A percentile compares a stretch with the other conserved stretches of the same genome.
phyloP scores from a whole-genome alignment of 1,284 basidiomycete genomes.

The Chiua sp. region DNA sequence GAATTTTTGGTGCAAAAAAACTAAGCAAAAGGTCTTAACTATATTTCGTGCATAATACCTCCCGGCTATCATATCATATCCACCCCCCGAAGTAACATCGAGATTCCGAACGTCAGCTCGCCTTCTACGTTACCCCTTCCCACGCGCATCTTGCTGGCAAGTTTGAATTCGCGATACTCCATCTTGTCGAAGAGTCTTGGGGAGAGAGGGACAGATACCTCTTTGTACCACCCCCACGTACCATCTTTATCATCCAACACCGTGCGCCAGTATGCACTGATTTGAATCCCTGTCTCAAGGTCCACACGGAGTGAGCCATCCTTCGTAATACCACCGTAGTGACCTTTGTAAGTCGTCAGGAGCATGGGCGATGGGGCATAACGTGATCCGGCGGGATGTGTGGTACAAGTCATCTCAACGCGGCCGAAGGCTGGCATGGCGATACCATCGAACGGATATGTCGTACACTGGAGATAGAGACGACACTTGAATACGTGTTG shows the following conservation, averaged over 20 bases:
- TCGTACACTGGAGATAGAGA: constrained; percentile 28
- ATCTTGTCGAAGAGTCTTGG: constrained; percentile 36
- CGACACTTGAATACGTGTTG: constrained; percentile 27
- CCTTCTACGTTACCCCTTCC: constrained; percentile 15
- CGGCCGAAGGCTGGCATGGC: constrained; percentile 10
- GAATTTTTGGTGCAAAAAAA: background rate
- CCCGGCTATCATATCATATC: constrained; percentile 23
- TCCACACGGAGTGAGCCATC: background rate
- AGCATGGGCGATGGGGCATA: constrained; percentile 14
- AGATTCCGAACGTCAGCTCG: constrained; percentile 27
- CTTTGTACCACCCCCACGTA: constrained; percentile 35
- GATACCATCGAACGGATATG: constrained; percentile 15
- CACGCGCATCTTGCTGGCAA: constrained; percentile 26
- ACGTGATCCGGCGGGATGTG: constrained; percentile 10
- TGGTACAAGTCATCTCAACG: constrained; percentile 31
- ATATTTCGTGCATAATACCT: background rate
- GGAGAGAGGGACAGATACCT: constrained; percentile 38
- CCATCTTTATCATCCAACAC: constrained; percentile 13
- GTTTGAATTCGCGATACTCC: constrained; percentile 37
- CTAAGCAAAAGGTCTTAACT: background rate
- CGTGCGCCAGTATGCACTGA: constrained; percentile 27
- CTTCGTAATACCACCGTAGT: background rate
- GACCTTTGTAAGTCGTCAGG: constrained; percentile 18
- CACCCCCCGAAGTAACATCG: constrained; percentile 22
- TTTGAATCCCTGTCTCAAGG: constrained; percentile 23